Conservation (phyloP, 345 rosid genomes). For the Euphorbia peplus region DNA sequence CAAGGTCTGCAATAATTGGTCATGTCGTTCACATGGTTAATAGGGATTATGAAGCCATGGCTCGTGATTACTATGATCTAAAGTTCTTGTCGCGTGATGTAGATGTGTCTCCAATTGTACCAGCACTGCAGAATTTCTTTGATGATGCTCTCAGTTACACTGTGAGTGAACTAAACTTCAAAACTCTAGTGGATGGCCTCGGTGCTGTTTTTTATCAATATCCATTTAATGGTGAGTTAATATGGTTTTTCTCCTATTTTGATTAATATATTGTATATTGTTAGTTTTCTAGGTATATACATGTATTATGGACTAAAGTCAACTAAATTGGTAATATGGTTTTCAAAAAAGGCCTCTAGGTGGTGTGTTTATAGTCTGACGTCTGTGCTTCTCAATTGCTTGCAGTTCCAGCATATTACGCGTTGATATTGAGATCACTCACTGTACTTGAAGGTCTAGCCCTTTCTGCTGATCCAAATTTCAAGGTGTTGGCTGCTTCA, state of each 20-base stretch:
- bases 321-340: background rate
- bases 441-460: constrained; percentile 97
- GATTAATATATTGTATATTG: background rate
- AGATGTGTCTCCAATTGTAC: constrained; percentile 87
- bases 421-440: constrained; percentile 88
- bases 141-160: constrained; percentile 91
- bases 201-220: constrained; percentile 87
- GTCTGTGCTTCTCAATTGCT: constrained; percentile 19
- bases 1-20: constrained; percentile 91
- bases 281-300: background rate
- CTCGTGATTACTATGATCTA: constrained; percentile 84
- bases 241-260: constrained; percentile 4
- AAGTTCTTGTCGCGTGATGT: constrained; percentile 83
- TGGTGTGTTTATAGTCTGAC: constrained; percentile 14
- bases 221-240: constrained; percentile 70
- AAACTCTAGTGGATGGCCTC: constrained; percentile 84
- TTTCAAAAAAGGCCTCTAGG: background rate
- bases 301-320: background rate
- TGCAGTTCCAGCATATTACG: constrained; percentile 95
- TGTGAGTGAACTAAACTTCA: constrained; percentile 93
- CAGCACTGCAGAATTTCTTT: constrained; percentile 81
- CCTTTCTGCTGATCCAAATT: constrained; percentile 83
- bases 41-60: constrained; percentile 98
- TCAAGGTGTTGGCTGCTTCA: constrained; percentile 92
- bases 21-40: constrained; percentile 81